These are phyloP conservation scores for Mycena capillaripes DNA, from an alignment of 768 basidiomycete genomes.

Conservation along the genomic window DNA sequence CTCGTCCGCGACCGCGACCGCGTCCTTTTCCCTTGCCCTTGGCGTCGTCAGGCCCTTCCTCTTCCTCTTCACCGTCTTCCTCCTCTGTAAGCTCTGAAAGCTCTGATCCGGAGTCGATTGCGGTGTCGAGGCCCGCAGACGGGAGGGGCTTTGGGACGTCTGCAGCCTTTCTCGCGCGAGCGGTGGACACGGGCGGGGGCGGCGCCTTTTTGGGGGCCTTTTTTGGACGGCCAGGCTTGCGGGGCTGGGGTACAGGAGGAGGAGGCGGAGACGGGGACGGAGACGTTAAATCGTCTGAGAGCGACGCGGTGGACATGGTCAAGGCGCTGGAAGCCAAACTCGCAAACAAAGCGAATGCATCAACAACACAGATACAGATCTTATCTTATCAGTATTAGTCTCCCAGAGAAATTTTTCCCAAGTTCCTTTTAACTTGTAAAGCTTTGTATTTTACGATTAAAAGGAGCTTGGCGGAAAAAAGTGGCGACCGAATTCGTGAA, in stretches of 20 bases:
- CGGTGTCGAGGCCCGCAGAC: constrained; percentile 61
- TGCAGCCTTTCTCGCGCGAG: not conserved
- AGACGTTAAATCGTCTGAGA: constrained; percentile 26
- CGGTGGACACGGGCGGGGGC: constrained; percentile 5
- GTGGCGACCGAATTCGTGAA: too few species aligned
- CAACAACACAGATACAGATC: not conserved
- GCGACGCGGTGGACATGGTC: constrained; percentile 28
- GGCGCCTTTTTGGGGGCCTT: constrained; percentile 29
- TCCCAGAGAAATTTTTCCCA: too few species aligned
- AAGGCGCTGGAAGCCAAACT: too few species aligned
- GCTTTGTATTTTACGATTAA: too few species aligned
- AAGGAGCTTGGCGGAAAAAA: too few species aligned
- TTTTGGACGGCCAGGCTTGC: constrained; percentile 28
- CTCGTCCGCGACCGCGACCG: constrained; percentile 36
- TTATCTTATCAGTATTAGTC: too few species aligned
- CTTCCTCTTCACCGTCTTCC: constrained; percentile 56
- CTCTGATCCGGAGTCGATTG: constrained; percentile 68
- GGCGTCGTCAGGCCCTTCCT: constrained; percentile 43
- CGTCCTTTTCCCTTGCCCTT: constrained; percentile 44
- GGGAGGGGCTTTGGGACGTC: constrained; percentile 12
- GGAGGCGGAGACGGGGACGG: constrained; percentile 26
- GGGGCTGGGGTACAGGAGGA: not conserved
- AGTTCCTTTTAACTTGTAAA: too few species aligned
- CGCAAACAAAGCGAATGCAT: not conserved
- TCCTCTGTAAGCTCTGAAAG: constrained; percentile 89